Evolutionary conservation across 2,329 filamentous ascomycete genomes (phyloP).

Genomic region (Anisogramma anomala): DNA sequence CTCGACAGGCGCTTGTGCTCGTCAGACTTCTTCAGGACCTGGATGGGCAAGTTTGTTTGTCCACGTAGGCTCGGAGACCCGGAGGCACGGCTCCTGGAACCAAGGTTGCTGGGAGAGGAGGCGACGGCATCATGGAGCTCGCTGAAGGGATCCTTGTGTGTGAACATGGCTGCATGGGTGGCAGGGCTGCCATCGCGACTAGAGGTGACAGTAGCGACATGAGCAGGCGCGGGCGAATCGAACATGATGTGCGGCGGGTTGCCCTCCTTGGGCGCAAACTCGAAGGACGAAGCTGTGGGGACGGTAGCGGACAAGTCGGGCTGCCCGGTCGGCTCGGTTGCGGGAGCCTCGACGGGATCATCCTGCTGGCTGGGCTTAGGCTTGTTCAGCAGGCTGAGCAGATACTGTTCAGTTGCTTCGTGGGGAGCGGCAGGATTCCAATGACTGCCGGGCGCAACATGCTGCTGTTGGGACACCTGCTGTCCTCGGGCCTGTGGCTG

Average conservation of each 20-base stretch:
- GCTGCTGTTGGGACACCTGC: constrained; percentile 5
- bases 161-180: constrained; percentile 23
- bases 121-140: constrained; percentile 26
- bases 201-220: too few relatives aligned
- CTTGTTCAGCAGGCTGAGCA: constrained; percentile 75
- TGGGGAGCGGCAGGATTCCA: constrained; percentile 42
- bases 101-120: constrained; percentile 19
- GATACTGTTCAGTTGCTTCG: constrained; percentile 68
- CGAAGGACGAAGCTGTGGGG: constrained; percentile 16
- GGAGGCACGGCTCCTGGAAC: constrained; percentile 31
- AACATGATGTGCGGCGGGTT: constrained; percentile 18
- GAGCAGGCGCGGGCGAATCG: constrained; percentile 15
- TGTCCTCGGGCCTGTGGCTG: background rate
- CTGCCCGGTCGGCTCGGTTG: constrained; percentile 32
- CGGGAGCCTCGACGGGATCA: constrained; percentile 20
- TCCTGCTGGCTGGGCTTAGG: constrained; percentile 56
- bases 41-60: constrained; percentile 17
- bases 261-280: constrained; percentile 18
- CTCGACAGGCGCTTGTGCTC: constrained; percentile 25
- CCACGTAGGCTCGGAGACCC: constrained; percentile 31
- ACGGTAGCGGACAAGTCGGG: constrained; percentile 23
- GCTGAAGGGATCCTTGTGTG: constrained; percentile 30
- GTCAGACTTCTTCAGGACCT: constrained; percentile 32
- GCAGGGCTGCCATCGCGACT: constrained; percentile 19
- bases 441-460: constrained; percentile 17